These are phyloP conservation scores for Globisporangium middletonii DNA, from an alignment of 352 stramenopile species.

Conservation along the genomic window DNA sequence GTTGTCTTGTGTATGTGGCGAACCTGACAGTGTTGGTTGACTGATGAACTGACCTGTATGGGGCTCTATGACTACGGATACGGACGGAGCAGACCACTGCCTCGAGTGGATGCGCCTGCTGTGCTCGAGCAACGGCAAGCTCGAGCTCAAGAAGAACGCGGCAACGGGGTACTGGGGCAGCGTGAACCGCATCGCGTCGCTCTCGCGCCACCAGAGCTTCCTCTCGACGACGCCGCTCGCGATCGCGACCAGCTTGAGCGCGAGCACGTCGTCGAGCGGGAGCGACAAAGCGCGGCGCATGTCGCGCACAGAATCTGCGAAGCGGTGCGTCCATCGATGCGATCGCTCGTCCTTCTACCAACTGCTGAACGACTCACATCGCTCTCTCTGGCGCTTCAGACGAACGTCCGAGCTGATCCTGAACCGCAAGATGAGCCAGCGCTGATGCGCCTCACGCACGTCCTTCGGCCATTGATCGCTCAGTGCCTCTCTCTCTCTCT, in stretches of 20 bases:
- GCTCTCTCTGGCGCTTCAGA: constrained; percentile 21
- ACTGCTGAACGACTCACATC: neutral
- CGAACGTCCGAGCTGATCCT: constrained; percentile 84
- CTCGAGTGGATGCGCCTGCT: constrained; percentile 86
- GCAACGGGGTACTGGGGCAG: constrained; percentile 80
- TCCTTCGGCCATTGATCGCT: neutral
- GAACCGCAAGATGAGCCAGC: constrained; percentile 64
- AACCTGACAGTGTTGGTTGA: constrained; percentile 1
- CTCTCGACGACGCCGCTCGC: constrained; percentile 50
- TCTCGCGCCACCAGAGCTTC: constrained; percentile 84
- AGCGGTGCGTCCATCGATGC: constrained; percentile 41
- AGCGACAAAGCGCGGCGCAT: constrained; percentile 48
- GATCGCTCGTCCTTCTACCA: neutral
- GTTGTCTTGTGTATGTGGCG: no score
- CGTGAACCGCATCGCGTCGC: constrained; percentile 79
- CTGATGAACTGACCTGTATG: neutral
- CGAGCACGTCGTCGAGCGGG: constrained; percentile 8
- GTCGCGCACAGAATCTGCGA: constrained; percentile 68
- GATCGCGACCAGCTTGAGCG: constrained; percentile 25
- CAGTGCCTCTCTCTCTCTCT: neutral
- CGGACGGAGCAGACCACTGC: constrained; percentile 52
- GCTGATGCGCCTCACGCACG: constrained; percentile 16
- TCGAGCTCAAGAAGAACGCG: constrained; percentile 87
- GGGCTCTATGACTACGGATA: neutral
- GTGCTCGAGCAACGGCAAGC: constrained; percentile 78